Evolutionary conservation across 352 stramenopile genomes (phyloP).

Genomic region (Phytophthora colocasiae): DNA sequence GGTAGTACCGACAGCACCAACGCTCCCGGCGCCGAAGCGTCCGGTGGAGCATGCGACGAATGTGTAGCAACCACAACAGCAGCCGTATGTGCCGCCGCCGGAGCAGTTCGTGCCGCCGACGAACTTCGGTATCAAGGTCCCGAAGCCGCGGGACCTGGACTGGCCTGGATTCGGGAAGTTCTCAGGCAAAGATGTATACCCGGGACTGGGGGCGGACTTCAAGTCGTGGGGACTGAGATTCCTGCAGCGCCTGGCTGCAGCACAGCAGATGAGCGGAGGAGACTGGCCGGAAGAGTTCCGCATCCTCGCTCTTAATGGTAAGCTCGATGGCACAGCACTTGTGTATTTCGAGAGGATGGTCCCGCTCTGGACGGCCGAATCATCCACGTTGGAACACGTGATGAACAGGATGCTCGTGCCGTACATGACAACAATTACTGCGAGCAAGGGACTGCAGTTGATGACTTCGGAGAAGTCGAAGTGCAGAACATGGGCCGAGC

Average conservation of each 20-base stretch:
- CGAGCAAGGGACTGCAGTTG: background rate
- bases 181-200: conserved; percentile 2
- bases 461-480: conserved; percentile 7
- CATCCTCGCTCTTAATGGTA: background rate
- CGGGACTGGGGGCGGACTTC: conserved; percentile 2
- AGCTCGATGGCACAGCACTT: conserved; percentile 1
- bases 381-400: conserved; percentile 9
- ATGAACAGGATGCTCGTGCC: conserved; percentile 12
- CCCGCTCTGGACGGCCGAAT: background rate
- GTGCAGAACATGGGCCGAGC: conserved; percentile 9
- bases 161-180: conserved; percentile 1
- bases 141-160: conserved; percentile 4
- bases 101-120: conserved; percentile 7
- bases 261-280: conserved; percentile 3
- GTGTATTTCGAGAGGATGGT: conserved; percentile 15
- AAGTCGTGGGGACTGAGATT: conserved; percentile 6
- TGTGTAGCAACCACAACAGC: background rate
- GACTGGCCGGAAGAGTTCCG: conserved; percentile 5
- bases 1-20: background rate
- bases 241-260: background rate
- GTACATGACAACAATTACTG: conserved; percentile 7
- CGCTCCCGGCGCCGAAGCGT: background rate
- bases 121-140: conserved; percentile 6
- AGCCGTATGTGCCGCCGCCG: background rate
- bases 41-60: background rate